Conservation (phyloP, 1,139 yeast genomes). For the Candida glucosophila region DNA sequence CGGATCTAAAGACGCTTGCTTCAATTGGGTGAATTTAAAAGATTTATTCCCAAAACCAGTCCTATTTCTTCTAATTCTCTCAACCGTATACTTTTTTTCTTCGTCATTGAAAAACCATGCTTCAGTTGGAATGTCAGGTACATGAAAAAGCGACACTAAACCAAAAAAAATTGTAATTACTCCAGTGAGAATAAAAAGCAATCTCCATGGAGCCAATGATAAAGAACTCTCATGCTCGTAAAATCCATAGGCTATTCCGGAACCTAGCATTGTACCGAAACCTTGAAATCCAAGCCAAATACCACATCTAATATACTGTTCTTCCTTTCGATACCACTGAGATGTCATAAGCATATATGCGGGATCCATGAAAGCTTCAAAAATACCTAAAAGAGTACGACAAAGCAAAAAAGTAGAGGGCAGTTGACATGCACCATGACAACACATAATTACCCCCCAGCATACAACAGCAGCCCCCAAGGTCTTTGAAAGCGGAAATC, state of each 20-base stretch:
- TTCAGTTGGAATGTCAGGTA: constrained; percentile 17
- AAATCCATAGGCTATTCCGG: constrained; percentile 15
- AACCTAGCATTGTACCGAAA: constrained; percentile 15
- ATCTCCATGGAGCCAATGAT: constrained; percentile 17
- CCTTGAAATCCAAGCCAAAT: constrained; percentile 18
- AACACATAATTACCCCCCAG: constrained; percentile 19
- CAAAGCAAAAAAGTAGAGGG: constrained; percentile 18
- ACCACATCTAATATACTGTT: constrained; percentile 12
- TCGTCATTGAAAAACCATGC: constrained; percentile 28
- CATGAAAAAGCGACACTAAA: constrained; percentile 10
- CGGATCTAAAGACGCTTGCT: constrained; percentile 38
- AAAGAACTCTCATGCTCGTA: constrained; percentile 5
- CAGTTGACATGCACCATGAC: constrained; percentile 16
- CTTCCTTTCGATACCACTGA: constrained; percentile 14
- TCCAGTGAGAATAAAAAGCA: constrained; percentile 17
- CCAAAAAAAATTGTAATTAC: constrained; percentile 16
- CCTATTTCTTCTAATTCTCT: constrained; percentile 18
- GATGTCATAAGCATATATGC: constrained; percentile 42
- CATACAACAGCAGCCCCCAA: constrained; percentile 13
- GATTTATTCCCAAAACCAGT: constrained; percentile 49
- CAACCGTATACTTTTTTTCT: constrained; percentile 18
- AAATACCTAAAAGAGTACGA: constrained; percentile 34
- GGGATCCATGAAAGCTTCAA: constrained; percentile 48
- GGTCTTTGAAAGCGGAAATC: constrained; percentile 19
- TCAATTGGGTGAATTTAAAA: constrained; percentile 45